Conservation (phyloP, 257 asterid species). For the Solanum ahanhuiri region DNA sequence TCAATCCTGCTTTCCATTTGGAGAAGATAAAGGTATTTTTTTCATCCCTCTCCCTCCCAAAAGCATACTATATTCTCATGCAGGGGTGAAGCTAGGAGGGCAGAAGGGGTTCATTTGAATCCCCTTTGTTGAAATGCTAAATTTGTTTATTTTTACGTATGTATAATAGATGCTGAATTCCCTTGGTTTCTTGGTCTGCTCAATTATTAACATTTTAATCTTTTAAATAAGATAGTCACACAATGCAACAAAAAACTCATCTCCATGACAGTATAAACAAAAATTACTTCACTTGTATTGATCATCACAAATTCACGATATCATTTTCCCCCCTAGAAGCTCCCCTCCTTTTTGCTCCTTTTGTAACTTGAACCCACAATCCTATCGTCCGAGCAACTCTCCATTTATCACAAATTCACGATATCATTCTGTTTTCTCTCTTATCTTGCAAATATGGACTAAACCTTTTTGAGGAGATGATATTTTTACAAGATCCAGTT, state of each 20-base stretch:
- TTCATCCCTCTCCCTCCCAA: neutral
- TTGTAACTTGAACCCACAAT: neutral
- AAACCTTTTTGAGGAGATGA: neutral
- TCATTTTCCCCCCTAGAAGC: neutral
- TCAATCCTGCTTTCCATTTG: slow-evolving; percentile 52
- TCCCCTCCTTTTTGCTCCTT: neutral
- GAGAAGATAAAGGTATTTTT: slow-evolving; percentile 19
- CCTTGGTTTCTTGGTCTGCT: neutral
- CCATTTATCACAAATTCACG: neutral
- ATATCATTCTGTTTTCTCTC: neutral
- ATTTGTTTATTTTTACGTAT: no score
- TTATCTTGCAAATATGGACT: neutral
- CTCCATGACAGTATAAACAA: neutral
- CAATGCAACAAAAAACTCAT: neutral
- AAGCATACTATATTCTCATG: neutral
- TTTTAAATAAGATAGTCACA: neutral
- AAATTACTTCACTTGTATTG: neutral
- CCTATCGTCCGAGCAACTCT: neutral
- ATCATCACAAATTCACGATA: no score
- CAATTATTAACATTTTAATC: neutral
- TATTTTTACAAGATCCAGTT: neutral
- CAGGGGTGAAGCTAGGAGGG: neutral
- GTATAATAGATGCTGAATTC: no score
- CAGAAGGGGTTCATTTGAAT: neutral
- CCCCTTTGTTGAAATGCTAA: neutral